Conservation (phyloP, 2,329 filamentous ascomycete genomes). For the Penicillium sp. region DNA sequence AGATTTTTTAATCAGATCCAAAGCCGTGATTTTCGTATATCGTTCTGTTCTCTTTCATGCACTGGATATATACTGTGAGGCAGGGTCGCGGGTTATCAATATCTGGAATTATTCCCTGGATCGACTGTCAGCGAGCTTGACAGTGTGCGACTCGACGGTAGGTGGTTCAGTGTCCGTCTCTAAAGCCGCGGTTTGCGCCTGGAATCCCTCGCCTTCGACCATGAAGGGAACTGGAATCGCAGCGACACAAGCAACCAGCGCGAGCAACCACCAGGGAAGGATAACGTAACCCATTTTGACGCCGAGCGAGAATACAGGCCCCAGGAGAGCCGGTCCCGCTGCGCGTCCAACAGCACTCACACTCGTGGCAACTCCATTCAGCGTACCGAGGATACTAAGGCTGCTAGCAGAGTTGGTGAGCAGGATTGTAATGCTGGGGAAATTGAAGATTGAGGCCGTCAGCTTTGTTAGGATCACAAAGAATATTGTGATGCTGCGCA, state of each 20-base stretch:
- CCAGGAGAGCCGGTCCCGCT: constrained; percentile 74
- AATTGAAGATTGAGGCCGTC: constrained; percentile 78
- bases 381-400: constrained; percentile 77
- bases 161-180: constrained; percentile 36
- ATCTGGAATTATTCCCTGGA: neutral
- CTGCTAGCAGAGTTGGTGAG: constrained; percentile 84
- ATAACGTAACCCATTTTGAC: constrained; percentile 77
- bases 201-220: constrained; percentile 73
- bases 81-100: neutral
- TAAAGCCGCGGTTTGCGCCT: constrained; percentile 39
- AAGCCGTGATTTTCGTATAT: neutral
- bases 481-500: constrained; percentile 67
- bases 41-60: neutral
- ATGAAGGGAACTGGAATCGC: constrained; percentile 76
- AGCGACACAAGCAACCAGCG: constrained; percentile 65
- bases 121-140: neutral
- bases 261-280: constrained; percentile 81
- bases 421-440: constrained; percentile 87
- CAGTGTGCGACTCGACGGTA: constrained; percentile 1
- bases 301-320: constrained; percentile 75
- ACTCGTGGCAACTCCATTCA: constrained; percentile 89
- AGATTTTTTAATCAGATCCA: neutral
- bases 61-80: neutral
- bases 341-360: constrained; percentile 81
- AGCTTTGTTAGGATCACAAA: constrained; percentile 74